Conservation (phyloP, 306 rosid species). For the Citrullus colocynthis region DNA sequence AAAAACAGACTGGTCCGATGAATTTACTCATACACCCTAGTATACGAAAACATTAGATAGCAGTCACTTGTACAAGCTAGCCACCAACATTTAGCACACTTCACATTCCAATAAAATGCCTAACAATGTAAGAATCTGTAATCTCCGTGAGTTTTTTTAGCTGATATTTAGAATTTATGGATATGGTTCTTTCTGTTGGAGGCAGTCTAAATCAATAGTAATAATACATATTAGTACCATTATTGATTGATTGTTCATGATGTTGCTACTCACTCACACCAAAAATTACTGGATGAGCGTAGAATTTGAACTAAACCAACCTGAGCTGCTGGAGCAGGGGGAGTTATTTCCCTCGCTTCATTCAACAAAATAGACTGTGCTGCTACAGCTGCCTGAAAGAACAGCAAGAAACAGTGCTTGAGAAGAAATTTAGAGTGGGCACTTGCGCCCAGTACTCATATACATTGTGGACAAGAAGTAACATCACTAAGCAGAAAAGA, state of each 20-base stretch:
- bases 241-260: not conserved
- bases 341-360: slow-evolving; percentile 50
- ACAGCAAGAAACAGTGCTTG: slow-evolving; percentile 13
- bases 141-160: not conserved
- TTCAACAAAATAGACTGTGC: slow-evolving; percentile 41
- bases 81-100: not conserved
- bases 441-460: not conserved
- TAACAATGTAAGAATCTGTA: not conserved
- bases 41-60: not conserved
- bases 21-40: not conserved
- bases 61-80: not conserved
- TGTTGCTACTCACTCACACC: not conserved
- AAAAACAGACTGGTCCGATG: not conserved
- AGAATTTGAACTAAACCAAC: slow-evolving; percentile 25
- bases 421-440: not conserved
- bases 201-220: not conserved
- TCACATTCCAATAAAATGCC: not conserved
- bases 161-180: not conserved
- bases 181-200: not conserved
- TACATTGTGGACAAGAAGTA: not conserved
- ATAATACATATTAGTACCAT: not conserved
- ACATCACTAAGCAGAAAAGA: not conserved
- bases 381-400: slow-evolving; percentile 65
- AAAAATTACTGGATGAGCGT: not conserved
- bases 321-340: slow-evolving; percentile 40